Percentiles rank a stretch among this genome's conserved stretches.
phyloP scores from a whole-genome alignment of 1,284 basidiomycete genomes.

The Moniliella sp. region DNA sequence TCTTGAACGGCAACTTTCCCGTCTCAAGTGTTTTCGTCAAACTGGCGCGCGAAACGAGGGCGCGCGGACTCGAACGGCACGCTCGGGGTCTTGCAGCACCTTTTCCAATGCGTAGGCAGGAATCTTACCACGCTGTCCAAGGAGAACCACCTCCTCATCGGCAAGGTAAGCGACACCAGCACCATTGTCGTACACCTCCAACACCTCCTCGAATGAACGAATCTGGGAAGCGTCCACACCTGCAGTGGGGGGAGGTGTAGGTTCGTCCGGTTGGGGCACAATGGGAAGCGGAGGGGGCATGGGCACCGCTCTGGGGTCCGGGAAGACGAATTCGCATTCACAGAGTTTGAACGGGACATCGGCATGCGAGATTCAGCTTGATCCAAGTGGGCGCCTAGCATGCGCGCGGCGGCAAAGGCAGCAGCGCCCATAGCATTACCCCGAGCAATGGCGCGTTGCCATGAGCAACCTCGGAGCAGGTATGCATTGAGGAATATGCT shows the following conservation, averaged over 20 bases:
- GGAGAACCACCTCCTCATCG: constrained; percentile 75
- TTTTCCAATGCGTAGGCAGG: constrained; percentile 85
- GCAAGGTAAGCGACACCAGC: constrained; percentile 44
- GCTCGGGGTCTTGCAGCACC: constrained; percentile 59
- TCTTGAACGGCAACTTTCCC: constrained; percentile 58
- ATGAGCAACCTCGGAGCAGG: constrained; percentile 51
- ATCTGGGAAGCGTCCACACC: too few relatives aligned
- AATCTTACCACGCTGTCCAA: constrained; percentile 79
- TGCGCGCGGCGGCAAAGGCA: constrained; percentile 30
- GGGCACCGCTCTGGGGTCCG: too few relatives aligned
- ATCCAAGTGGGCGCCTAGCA: constrained; percentile 25
- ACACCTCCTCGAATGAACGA: constrained; percentile 50
- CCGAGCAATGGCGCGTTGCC: constrained; percentile 24
- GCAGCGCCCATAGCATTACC: constrained; percentile 30
- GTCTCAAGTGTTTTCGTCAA: constrained; percentile 61
- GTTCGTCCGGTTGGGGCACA: too few relatives aligned
- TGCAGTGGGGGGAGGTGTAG: constrained; percentile 7
- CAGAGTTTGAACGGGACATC: too few relatives aligned
- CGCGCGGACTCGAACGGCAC: constrained; percentile 73
- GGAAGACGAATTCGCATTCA: too few relatives aligned
- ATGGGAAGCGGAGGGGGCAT: too few relatives aligned
- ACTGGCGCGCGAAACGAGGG: constrained; percentile 74
- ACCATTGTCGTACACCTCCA: constrained; percentile 65
- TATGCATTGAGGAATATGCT: constrained; percentile 83
- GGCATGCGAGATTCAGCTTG: constrained; percentile 2